Base-by-base conservation (phyloP, 805 yeast genomes). In the Metschnikowia lunata region DNA sequence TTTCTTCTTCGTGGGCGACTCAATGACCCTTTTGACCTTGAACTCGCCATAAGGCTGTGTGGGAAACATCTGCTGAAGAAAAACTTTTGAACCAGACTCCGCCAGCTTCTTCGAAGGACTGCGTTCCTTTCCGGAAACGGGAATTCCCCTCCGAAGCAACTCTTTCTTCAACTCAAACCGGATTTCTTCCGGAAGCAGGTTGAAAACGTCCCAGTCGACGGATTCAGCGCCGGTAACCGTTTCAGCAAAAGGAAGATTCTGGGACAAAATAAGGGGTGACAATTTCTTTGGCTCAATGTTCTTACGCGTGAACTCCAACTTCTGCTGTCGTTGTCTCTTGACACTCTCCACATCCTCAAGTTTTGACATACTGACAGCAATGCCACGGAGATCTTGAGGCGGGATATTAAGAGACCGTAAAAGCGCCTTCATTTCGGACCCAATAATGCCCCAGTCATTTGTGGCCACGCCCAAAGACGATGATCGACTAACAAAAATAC, bases 341-440 rank as follows among this genome's bases (percentile, higher is more conserved):
- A 58, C 40, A 2, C 26, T 46, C 8, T 61, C 66, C 3, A 64
- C 65, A 41, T 69, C 72, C n/a, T 68, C 68, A 30, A 90, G 67
- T 51, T 79, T 79, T 7, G 75, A 72, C 64, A 88, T 71, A 26
- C 82, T 85, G 1, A 91, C 69, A 0, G 95, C 83, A 4, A 91
- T 64, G 0, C 97, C 97, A 39, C 97, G 66, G 8, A 90, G 62
- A 31, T 88, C 96, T 11, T 59, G 57, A 0, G 86, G 83, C 0
- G 83, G 82, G 38, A 85, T 74, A 29, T 75, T 74, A 31, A 86
- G 47, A 45, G 74, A 65, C 42, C 87, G 64, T 51, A 76, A 77
- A 13, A 86, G 60, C 10, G 77, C 67, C 51, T 80, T 75, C 32
- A 82, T 57, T 56, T 83, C 87, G 10, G 81, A 71, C 0, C 81